phyloP scores from a whole-genome alignment of 257 asterid species.

The Lycium ferocissimum region DNA sequence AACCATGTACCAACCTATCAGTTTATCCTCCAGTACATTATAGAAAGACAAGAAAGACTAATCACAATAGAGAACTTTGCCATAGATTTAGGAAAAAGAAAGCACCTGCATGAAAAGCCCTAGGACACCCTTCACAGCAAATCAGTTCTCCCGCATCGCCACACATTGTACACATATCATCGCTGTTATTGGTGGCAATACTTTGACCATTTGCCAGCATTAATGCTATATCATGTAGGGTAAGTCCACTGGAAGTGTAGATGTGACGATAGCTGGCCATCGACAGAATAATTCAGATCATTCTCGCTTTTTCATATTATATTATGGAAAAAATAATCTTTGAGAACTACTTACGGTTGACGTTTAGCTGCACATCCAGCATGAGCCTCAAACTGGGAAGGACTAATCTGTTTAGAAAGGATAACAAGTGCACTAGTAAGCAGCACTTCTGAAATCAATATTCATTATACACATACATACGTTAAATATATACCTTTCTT shows the following conservation, averaged over 20 bases:
- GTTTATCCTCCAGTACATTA: neutral
- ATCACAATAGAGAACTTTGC: neutral
- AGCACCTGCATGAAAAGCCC: constrained; percentile 91
- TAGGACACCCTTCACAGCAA: constrained; percentile 90
- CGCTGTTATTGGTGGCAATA: constrained; percentile 71
- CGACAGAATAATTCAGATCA: constrained; percentile 28
- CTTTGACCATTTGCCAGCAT: constrained; percentile 92
- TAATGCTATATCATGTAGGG: constrained; percentile 96
- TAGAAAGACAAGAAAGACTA: constrained; percentile 20
- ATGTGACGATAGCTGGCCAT: constrained; percentile 89
- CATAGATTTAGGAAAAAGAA: constrained; percentile 15
- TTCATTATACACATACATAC: neutral
- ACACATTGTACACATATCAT: constrained; percentile 96
- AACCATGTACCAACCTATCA: neutral
- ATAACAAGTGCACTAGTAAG: constrained; percentile 29
- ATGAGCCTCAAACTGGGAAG: constrained; percentile 98
- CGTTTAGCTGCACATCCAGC: constrained; percentile 99
- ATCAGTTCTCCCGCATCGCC: constrained; percentile 87
- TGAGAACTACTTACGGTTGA: constrained; percentile 83
- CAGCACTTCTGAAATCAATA: neutral
- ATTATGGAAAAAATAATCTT: constrained; percentile 9
- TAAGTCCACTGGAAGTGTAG: constrained; percentile 83
- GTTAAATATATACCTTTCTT: neutral
- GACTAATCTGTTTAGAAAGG: constrained; percentile 73
- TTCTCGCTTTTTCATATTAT: constrained; percentile 12